Base-by-base conservation (phyloP, 192 early-diverging fungal genomes). In the Coemansia sp. region DNA sequence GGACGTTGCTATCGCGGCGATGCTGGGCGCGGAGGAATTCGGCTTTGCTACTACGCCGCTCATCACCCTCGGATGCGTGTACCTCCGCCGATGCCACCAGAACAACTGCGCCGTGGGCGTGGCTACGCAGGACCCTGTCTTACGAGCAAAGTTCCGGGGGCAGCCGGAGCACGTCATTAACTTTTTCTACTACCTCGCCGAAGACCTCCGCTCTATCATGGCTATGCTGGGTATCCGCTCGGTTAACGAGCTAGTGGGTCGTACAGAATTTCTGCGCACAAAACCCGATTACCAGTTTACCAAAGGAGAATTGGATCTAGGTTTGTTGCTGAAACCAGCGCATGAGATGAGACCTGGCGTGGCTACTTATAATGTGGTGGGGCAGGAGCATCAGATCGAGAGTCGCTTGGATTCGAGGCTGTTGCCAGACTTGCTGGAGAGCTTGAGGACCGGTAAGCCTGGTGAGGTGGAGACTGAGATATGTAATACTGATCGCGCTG, bases 41-140 rank as follows among this genome's bases (percentile, higher is more conserved):
- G 97, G 97, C 33, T 99, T 99, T 72, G 97, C 97, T 60, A 99
- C 97, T 3, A 93, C 96, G 27, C 97, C 97, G n/a, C 88, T 99
- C 73, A 97, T 99, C 73, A 93, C 96, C 22, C 87, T 98, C 76
- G 97, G 97, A 52, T 98, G 96, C 83, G 94, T 90, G 68, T 96
- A 97, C 91, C 92, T 99, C 94, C 87, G 96, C 49, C 94, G 95
- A 68, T 93, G 89, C 84, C 90, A 92, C 77, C 84, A 91, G 75
- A 97, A 97, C 86, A 97, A 94, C 76, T 99, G 97, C 66, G 93
- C 97, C 20, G 97, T 99, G 43, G 97, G 97, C 72, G 90, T 99
- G 74, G 96, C 96, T 36, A 99, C 97, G 10, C 97, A 99, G 86
- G 97, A 99, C 77, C 93, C 93, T 7, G 91, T 85, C 46, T 88